These are phyloP conservation scores for Exophiala sp. DNA, from an alignment of 2,329 filamentous ascomycete genomes.

Conservation along the genomic window DNA sequence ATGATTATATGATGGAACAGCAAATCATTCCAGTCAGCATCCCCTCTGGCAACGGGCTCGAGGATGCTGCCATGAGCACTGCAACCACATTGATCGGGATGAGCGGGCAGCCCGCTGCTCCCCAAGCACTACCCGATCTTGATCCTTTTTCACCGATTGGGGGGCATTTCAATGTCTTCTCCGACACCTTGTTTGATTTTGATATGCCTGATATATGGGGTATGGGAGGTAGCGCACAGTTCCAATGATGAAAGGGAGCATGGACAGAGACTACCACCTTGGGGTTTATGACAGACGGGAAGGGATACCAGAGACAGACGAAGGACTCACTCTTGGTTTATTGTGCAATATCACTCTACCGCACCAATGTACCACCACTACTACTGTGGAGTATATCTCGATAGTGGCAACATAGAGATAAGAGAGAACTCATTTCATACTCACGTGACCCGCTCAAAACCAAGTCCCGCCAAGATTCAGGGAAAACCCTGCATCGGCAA, in stretches of 20 bases:
- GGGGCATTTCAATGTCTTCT: constrained; percentile 18
- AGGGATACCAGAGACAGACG: too few relatives aligned
- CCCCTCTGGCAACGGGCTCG: constrained; percentile 4
- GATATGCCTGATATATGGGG: constrained; percentile 23
- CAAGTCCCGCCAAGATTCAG: constrained; percentile 1
- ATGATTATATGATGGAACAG: constrained; percentile 15
- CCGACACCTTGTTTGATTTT: constrained; percentile 23
- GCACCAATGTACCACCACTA: too few relatives aligned
- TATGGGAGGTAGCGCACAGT: constrained; percentile 6
- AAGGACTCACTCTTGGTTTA: too few relatives aligned
- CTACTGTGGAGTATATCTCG: too few relatives aligned
- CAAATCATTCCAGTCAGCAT: constrained; percentile 3
- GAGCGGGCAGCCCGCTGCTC: constrained; percentile 7
- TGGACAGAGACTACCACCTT: too few relatives aligned
- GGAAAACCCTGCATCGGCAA: constrained; percentile 8
- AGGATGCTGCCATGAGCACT: constrained; percentile 14
- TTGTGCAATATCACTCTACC: too few relatives aligned
- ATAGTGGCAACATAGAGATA: neutral
- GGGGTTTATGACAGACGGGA: too few relatives aligned
- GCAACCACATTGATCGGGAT: constrained; percentile 14
- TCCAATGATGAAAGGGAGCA: constrained; percentile 1
- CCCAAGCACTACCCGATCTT: constrained; percentile 13
- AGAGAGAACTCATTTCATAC: too few relatives aligned
- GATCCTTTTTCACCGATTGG: constrained; percentile 15
- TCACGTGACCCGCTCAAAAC: neutral